These are phyloP conservation scores for Penicillium crystallinum DNA, from an alignment of 495 filamentous ascomycete species.

Conservation along the genomic window DNA sequence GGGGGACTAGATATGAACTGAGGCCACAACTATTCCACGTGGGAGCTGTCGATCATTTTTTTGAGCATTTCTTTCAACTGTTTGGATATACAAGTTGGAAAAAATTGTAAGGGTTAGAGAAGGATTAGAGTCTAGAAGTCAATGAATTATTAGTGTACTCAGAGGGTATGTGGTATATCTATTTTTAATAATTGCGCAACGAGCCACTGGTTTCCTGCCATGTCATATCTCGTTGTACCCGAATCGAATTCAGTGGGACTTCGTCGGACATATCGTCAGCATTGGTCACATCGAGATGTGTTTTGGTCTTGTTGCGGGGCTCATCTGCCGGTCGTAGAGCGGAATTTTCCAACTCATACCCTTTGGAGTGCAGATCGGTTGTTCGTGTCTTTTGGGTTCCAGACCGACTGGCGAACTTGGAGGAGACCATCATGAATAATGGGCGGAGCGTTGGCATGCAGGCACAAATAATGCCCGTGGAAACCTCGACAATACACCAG, in stretches of 20 bases:
- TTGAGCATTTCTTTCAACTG: too few species aligned
- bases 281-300: constrained; percentile 2
- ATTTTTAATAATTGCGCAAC: background rate
- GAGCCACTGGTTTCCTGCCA: constrained; percentile 25
- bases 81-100: too few species aligned
- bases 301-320: background rate
- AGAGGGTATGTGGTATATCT: too few species aligned
- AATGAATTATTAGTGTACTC: too few species aligned
- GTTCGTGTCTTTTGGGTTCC: background rate
- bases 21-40: too few species aligned
- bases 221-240: constrained; percentile 8
- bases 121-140: too few species aligned
- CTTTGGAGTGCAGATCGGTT: background rate
- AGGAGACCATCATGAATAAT: constrained; percentile 5
- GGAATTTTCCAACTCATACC: background rate
- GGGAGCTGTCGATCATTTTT: too few species aligned
- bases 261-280: constrained; percentile 8
- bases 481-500: constrained; percentile 10
- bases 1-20: too few species aligned
- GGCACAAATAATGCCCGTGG: constrained; percentile 10
- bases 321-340: constrained; percentile 9
- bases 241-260: constrained; percentile 15
- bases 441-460: constrained; percentile 12
- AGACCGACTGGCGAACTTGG: background rate
- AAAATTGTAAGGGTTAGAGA: too few species aligned